Evolutionary conservation across 1,284 basidiomycete species (phyloP), one percentile per base, ranked within the genome.

Genomic region (Rhizoctonia solani): DNA sequence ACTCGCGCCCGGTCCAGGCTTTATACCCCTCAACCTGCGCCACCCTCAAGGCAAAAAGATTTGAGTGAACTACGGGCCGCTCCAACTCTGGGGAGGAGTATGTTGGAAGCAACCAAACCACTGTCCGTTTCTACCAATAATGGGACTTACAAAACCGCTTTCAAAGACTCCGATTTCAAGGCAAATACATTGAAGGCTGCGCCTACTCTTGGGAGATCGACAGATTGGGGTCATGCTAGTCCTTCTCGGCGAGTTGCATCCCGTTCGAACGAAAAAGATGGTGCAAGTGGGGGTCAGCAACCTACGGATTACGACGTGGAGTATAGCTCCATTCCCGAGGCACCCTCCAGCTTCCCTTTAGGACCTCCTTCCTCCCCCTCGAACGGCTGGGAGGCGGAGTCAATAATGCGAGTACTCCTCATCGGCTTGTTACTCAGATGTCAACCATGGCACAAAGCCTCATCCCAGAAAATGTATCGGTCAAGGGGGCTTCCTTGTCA

Each of bases 361-460:
- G 27, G 16, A 30, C 25, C 16, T 44, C 25, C 11, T 21, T 44
- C 13, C 21, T 27, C 44, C 23, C 2, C 13, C 1, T 4, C 52
- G 58, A 47, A 14, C n/a, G 1, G 29, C 52, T 14, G 46, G 52
- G 32, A 41, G 2, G 14, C 58, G 34, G 13, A n/a, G n/a, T n/a
- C n/a, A n/a, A n/a, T n/a, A n/a, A n/a, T n/a, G n/a, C 58, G 21
- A 63, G 58, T 13, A 63, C 58, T 11, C 58, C 58, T 9, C 58
- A 52, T 13, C 46, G 21, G 29, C 29, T 52, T 27, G 21, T 21
- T 19, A 52, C 16, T 27, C 19, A 8, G 19, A 9, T 19, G 29
- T 27, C 5, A 52, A 13, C 44, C 19, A 46, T 9, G 5, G 16
- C 42, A 30, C 19, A 37, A 21, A 14, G 42, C 56, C 19, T 25